Evolutionary conservation across 371 early-diverging fungal species (phyloP).

Genomic region (Mucor velutinosus): DNA sequence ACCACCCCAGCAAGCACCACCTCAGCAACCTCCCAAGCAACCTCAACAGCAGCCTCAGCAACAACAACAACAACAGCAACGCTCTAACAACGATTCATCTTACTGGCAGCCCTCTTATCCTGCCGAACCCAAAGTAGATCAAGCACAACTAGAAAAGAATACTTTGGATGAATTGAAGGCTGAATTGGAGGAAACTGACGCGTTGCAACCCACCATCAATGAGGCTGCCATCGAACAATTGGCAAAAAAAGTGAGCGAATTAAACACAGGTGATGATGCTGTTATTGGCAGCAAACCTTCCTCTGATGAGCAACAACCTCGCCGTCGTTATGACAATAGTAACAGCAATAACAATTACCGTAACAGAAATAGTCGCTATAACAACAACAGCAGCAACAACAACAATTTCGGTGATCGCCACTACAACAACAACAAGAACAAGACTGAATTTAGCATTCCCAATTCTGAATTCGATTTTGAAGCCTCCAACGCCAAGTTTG

Average conservation of each 20-base stretch:
- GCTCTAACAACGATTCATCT: constrained; percentile 19
- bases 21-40: constrained; percentile 16
- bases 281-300: constrained; percentile 6
- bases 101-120: constrained; percentile 22
- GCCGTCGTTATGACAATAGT: constrained; percentile 18
- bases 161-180: constrained; percentile 29
- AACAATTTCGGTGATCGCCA: constrained; percentile 29
- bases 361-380: constrained; percentile 18
- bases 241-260: constrained; percentile 62
- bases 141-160: constrained; percentile 21
- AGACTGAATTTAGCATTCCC: constrained; percentile 67
- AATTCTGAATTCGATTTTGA: constrained; percentile 95
- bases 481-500: constrained; percentile 89
- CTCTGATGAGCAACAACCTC: constrained; percentile 10
- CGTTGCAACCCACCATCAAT: constrained; percentile 39
- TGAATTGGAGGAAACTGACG: constrained; percentile 22
- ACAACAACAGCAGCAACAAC: constrained; percentile 35
- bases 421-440: constrained; percentile 30
- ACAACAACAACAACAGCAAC: constrained; percentile 30
- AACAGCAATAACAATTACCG: constrained; percentile 34
- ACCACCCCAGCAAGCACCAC: constrained; percentile 29
- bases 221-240: constrained; percentile 56
- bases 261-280: constrained; percentile 33
- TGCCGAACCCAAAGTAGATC: constrained; percentile 8
- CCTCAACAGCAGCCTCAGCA: constrained; percentile 11